Evolutionary conservation across 208 protist genomes (phyloP).

Genomic region (Trypanosoma lewisi): DNA sequence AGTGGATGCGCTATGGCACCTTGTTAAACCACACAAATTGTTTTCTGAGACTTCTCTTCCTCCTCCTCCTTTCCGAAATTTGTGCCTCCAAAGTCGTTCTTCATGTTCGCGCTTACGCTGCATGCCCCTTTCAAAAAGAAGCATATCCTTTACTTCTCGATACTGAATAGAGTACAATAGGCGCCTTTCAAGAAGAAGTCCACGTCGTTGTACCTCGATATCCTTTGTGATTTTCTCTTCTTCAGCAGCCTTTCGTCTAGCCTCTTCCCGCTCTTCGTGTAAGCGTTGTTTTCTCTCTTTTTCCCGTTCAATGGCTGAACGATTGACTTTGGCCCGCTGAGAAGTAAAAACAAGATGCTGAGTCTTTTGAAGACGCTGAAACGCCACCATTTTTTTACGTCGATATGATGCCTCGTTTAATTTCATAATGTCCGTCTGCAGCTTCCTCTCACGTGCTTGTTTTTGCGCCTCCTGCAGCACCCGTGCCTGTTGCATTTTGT

Average conservation of each 20-base stretch:
- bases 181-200: constrained; percentile 19
- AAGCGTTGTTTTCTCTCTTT: background rate
- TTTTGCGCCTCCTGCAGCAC: background rate
- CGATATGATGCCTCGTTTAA: constrained; percentile 8
- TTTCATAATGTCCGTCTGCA: background rate
- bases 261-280: constrained; percentile 1
- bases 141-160: constrained; percentile 4
- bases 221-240: constrained; percentile 11
- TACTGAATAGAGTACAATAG: constrained; percentile 9
- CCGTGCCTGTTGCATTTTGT: constrained; percentile 6
- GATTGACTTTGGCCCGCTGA: constrained; percentile 7
- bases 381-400: constrained; percentile 6
- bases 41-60: background rate
- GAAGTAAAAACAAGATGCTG: background rate
- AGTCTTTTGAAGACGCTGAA: background rate
- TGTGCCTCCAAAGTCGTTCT: constrained; percentile 1
- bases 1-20: background rate
- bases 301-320: background rate
- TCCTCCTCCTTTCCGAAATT: background rate
- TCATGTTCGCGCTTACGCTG: constrained; percentile 6
- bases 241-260: constrained; percentile 1
- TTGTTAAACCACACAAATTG: background rate
- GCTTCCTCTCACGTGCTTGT: constrained; percentile 9
- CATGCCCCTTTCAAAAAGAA: background rate
- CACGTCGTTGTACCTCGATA: constrained; percentile 5